Conservation (phyloP, 2,329 filamentous ascomycete species). For the Diaporthe vaccinii region DNA sequence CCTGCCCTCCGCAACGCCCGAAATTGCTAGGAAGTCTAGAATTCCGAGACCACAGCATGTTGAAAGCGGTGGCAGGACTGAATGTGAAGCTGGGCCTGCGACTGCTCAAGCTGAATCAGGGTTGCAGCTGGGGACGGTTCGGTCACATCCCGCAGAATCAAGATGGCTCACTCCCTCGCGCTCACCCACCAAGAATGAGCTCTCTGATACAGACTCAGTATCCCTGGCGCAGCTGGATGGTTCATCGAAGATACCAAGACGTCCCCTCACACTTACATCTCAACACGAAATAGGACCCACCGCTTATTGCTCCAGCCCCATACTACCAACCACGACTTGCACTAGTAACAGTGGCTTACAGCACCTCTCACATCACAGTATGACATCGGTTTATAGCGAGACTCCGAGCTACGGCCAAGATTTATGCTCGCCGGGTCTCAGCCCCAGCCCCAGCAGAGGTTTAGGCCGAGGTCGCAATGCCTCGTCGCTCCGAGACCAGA, state of each 20-base stretch:
- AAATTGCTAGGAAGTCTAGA: not conserved
- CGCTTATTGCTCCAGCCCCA: constrained; percentile 28
- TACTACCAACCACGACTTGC: not conserved
- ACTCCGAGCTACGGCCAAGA: not conserved
- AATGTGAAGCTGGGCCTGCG: not conserved
- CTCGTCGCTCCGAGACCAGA: constrained; percentile 40
- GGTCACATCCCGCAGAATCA: not conserved
- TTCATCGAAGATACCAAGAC: constrained; percentile 2
- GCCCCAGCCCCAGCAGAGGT: constrained; percentile 15
- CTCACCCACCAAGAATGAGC: constrained; percentile 23
- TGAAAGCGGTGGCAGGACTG: not conserved
- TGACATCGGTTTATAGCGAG: not conserved
- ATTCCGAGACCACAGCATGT: constrained; percentile 27
- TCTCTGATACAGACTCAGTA: not conserved
- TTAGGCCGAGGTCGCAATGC: constrained; percentile 24
- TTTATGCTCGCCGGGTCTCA: not conserved
- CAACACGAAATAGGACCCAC: constrained; percentile 24
- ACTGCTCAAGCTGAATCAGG: not conserved
- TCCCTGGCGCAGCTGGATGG: constrained; percentile 32
- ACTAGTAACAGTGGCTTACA: not conserved
- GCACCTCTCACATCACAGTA: constrained; percentile 30
- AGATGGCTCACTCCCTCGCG: constrained; percentile 30
- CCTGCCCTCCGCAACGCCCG: not conserved
- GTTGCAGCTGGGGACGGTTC: not conserved
- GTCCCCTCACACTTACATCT: constrained; percentile 11